Evolutionary conservation across 1,139 yeast species (phyloP).

Genomic region (Saccharomyces hybrid): DNA sequence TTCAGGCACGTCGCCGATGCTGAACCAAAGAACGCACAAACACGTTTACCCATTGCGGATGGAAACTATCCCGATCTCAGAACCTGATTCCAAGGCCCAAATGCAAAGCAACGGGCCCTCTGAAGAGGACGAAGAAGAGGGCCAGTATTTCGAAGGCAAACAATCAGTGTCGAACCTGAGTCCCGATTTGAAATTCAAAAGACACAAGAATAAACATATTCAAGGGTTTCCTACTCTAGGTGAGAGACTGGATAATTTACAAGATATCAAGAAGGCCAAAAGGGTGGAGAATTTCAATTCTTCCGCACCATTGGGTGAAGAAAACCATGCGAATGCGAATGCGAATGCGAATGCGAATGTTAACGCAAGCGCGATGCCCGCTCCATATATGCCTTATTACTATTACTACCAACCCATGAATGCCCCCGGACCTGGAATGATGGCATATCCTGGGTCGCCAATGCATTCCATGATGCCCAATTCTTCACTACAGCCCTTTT

Average conservation of each 20-base stretch:
- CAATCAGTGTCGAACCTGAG: background rate
- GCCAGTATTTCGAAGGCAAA: background rate
- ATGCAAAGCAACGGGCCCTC: background rate
- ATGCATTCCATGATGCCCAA: constrained; percentile 17
- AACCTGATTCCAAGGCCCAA: background rate
- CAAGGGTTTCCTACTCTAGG: constrained; percentile 26
- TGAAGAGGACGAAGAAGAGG: background rate
- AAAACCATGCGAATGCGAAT: background rate
- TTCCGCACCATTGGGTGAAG: constrained; percentile 9
- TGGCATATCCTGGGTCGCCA: constrained; percentile 23
- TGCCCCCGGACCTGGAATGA: constrained; percentile 13
- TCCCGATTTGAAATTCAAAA: constrained; percentile 26
- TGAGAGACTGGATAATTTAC: constrained; percentile 27
- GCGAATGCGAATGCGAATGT: background rate
- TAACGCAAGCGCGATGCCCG: constrained; percentile 8
- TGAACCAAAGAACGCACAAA: background rate
- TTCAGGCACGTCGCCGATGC: background rate
- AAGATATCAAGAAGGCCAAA: constrained; percentile 25
- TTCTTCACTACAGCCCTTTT: constrained; percentile 26
- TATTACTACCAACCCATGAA: constrained; percentile 13
- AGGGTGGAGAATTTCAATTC: constrained; percentile 32
- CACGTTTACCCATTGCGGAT: background rate
- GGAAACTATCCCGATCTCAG: background rate
- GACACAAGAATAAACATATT: constrained; percentile 22
- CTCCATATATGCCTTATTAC: constrained; percentile 22